phyloP scores from a whole-genome alignment of 495 filamentous ascomycete species.

The Recurvomyces mirabilis region DNA sequence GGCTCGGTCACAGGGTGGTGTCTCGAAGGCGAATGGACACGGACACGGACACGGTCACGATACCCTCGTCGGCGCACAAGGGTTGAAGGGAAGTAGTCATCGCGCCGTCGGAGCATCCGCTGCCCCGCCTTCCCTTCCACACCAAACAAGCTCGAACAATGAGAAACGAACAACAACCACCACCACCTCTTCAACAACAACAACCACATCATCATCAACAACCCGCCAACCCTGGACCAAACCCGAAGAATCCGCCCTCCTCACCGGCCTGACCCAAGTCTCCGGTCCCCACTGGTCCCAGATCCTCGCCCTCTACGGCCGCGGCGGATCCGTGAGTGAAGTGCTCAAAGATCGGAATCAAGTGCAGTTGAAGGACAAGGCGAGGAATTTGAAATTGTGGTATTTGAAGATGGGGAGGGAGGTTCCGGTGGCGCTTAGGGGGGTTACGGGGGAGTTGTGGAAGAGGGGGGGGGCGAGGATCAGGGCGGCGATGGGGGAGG shows the following conservation, averaged over 20 bases:
- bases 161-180: conserved; percentile 45
- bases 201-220: conserved; percentile 5
- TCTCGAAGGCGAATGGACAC: too few relatives aligned
- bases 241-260: conserved; percentile 84
- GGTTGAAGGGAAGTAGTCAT: neutral
- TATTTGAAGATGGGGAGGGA: conserved; percentile 90
- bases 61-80: conserved; percentile 1
- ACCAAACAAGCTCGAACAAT: neutral
- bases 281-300: conserved; percentile 94
- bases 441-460: conserved; percentile 87
- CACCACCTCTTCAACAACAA: conserved; percentile 40
- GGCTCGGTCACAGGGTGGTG: conserved; percentile 6
- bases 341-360: conserved; percentile 87
- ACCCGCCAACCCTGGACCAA: conserved; percentile 80
- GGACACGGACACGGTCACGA: too few relatives aligned
- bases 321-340: conserved; percentile 69
- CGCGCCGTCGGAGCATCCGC: neutral
- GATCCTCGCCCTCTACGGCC: conserved; percentile 79
- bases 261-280: conserved; percentile 83
- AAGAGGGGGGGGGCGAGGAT: conserved; percentile 46
- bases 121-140: neutral
- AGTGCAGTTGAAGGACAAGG: conserved; percentile 93
- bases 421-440: conserved; percentile 82
- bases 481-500: conserved; percentile 36
- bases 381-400: conserved; percentile 86